Evolutionary conservation across 1,284 basidiomycete species (phyloP).

Genomic region (Neonothopanus nambi): DNA sequence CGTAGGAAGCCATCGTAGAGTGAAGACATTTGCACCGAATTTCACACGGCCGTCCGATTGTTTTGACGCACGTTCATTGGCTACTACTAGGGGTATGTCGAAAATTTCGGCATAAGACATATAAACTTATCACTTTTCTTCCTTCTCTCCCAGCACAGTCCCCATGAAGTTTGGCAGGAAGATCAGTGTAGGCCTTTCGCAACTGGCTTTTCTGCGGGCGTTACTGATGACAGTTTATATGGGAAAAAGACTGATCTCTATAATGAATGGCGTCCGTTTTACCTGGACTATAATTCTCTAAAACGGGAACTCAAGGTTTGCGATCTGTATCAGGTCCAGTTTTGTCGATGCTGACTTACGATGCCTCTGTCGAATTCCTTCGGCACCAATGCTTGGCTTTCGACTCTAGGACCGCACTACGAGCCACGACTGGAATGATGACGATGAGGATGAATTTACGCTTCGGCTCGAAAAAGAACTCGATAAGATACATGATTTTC

Average conservation of each 20-base stretch:
- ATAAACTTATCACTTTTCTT: too few relatives aligned
- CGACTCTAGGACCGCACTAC: constrained; percentile 64
- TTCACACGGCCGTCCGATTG: too few relatives aligned
- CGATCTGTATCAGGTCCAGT: neutral
- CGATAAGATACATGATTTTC: constrained; percentile 96
- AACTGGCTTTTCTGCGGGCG: constrained; percentile 3
- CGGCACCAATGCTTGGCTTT: neutral
- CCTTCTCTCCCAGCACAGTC: neutral
- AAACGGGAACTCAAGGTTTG: constrained; percentile 87
- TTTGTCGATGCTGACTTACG: neutral
- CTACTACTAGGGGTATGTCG: too few relatives aligned
- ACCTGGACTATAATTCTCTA: constrained; percentile 86
- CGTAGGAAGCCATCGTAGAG: too few relatives aligned
- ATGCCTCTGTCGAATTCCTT: too few relatives aligned
- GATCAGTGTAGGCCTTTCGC: constrained; percentile 65
- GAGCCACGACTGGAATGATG: constrained; percentile 65
- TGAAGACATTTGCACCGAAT: too few relatives aligned
- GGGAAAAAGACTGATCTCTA: constrained; percentile 73
- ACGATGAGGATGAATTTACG: constrained; percentile 84
- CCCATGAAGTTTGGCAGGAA: constrained; percentile 88
- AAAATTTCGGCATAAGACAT: too few relatives aligned
- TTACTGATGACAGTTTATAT: neutral
- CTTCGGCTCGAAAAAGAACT: constrained; percentile 82
- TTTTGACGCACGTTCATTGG: too few relatives aligned
- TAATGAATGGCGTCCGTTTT: constrained; percentile 88